These are phyloP conservation scores for Hypoxylon sp. DNA, from an alignment of 2,329 filamentous ascomycete genomes.

Conservation along the genomic window DNA sequence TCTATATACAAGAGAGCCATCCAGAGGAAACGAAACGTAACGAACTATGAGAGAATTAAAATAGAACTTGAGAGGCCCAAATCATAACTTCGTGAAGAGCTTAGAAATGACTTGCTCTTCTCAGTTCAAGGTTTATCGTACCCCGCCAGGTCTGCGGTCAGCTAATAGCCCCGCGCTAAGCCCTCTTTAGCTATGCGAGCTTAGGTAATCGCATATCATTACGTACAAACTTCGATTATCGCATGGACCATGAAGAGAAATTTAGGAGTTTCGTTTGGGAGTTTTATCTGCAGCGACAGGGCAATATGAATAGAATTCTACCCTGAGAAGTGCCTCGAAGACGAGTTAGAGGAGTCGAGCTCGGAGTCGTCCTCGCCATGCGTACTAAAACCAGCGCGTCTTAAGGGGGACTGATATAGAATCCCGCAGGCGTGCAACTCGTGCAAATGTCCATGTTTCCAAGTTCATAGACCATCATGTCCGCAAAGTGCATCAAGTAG, in stretches of 20 bases:
- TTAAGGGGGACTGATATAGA: conserved; percentile 12
- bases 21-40: neutral
- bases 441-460: neutral
- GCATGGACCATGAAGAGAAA: neutral
- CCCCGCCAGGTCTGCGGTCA: conserved; percentile 18
- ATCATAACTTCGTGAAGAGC: neutral
- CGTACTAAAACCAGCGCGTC: conserved; percentile 5
- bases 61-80: neutral
- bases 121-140: conserved; percentile 15
- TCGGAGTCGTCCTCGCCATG: neutral
- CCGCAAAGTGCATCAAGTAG: conserved; percentile 11
- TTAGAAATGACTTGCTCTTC: neutral
- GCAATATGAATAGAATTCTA: conserved; percentile 3
- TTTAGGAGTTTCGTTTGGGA: neutral
- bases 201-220: too few relatives aligned
- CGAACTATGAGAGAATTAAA: neutral
- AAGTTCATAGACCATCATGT: neutral
- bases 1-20: conserved; percentile 10
- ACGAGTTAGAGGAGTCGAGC: neutral
- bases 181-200: conserved; percentile 9
- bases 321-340: conserved; percentile 12
- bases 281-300: conserved; percentile 5
- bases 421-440: conserved; percentile 17
- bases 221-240: neutral
- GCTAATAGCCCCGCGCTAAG: conserved; percentile 30